A percentile compares a stretch with the other conserved stretches of the same genome.
Evolutionary conservation across 306 rosid genomes (phyloP).

Genomic region (Luffa acutangula): DNA sequence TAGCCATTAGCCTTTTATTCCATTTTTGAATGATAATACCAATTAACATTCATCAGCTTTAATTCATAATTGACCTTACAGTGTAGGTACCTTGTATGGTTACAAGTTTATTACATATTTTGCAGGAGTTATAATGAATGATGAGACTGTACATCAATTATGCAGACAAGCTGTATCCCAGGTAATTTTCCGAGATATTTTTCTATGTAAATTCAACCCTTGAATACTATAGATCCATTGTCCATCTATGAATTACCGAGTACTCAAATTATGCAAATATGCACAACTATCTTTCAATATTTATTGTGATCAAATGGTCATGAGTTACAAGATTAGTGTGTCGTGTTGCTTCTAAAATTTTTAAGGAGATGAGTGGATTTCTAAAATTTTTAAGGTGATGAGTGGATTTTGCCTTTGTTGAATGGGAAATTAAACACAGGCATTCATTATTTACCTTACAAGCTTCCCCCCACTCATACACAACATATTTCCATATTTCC

Average conservation of each 20-base stretch:
- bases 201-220: neutral
- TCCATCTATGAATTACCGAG: neutral
- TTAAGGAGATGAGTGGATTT: neutral
- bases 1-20: neutral
- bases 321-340: neutral
- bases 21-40: neutral
- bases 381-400: no score
- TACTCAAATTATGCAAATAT: neutral
- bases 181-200: conserved; percentile 38
- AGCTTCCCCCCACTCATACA: neutral
- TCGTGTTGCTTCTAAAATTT: neutral
- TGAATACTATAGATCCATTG: neutral
- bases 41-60: neutral
- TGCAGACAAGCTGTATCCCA: conserved; percentile 93
- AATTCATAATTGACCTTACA: neutral
- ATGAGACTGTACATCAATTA: conserved; percentile 89
- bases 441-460: neutral
- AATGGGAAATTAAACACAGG: neutral
- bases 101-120: conserved; percentile 14
- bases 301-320: neutral
- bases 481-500: neutral
- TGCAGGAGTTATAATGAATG: conserved; percentile 91
- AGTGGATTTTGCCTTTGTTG: neutral
- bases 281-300: neutral
- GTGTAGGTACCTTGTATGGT: neutral